Percentiles rank a stretch among this genome's conserved stretches.
These are phyloP conservation scores for Eremochloa ophiuroides DNA, from an alignment of 176 grass and related monocot species.

Conservation along the genomic window DNA sequence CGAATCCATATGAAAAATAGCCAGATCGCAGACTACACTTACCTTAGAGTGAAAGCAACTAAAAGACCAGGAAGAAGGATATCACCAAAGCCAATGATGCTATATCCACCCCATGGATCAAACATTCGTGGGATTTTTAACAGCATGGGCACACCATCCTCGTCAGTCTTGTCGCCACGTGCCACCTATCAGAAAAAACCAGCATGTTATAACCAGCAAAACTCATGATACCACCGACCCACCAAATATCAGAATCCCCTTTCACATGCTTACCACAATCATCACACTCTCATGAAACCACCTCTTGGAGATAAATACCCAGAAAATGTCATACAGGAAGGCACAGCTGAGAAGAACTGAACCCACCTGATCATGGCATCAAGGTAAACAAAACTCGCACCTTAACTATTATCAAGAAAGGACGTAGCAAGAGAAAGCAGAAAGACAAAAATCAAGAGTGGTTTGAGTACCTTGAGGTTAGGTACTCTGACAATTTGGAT, in stretches of 20 bases:
- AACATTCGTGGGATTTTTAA: constrained; percentile 93
- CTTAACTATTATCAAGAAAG: not conserved
- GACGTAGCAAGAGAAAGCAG: not conserved
- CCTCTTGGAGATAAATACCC: constrained; percentile 92
- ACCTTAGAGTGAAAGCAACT: constrained; percentile 87
- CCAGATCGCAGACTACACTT: not conserved
- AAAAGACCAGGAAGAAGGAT: constrained; percentile 92
- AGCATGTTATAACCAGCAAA: constrained; percentile 13
- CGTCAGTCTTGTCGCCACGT: constrained; percentile 80
- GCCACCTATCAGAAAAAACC: constrained; percentile 54
- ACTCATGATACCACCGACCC: not conserved
- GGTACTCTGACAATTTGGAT: constrained; percentile 93
- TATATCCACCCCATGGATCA: constrained; percentile 97
- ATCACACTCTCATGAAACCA: constrained; percentile 98
- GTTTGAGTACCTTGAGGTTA: constrained; percentile 78
- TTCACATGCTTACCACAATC: constrained; percentile 73
- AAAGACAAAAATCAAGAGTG: not conserved
- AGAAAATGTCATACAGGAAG: constrained; percentile 98
- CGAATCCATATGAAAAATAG: not conserved
- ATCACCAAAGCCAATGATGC: constrained; percentile 94
- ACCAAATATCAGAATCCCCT: not conserved
- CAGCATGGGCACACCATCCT: constrained; percentile 96
- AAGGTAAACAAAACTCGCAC: constrained; percentile 1
- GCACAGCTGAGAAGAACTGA: constrained; percentile 88
- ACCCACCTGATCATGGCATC: constrained; percentile 56